phyloP scores from a whole-genome alignment of 345 rosid genomes.

The Psidium friedrichsthalianum region DNA sequence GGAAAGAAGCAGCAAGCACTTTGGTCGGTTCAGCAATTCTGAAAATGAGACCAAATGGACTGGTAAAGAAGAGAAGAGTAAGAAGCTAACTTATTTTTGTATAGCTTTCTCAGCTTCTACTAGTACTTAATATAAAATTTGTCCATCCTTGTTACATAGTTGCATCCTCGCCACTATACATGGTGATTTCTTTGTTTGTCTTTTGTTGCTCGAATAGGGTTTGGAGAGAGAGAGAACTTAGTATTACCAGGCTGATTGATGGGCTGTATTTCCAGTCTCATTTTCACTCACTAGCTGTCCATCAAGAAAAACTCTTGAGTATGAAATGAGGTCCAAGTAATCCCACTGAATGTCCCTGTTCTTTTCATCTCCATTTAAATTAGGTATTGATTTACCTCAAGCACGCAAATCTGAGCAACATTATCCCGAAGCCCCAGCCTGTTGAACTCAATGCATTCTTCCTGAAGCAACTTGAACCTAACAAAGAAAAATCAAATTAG shows the following conservation, averaged over 20 bases:
- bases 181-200: background rate
- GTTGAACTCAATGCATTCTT: conserved; percentile 74
- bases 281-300: conserved; percentile 33
- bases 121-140: background rate
- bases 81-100: background rate
- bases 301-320: conserved; percentile 1
- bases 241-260: conserved; percentile 35
- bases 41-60: background rate
- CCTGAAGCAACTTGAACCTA: conserved; percentile 83
- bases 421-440: conserved; percentile 87
- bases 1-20: background rate
- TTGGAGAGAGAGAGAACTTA: background rate
- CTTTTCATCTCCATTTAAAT: background rate
- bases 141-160: background rate
- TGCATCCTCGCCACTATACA: background rate
- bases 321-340: background rate
- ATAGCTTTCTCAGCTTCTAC: background rate
- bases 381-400: conserved; percentile 45
- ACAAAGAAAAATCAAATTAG: conserved; percentile 7
- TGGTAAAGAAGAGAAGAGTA: background rate
- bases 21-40: background rate
- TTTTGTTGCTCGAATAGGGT: background rate
- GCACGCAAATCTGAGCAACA: conserved; percentile 95
- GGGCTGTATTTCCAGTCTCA: conserved; percentile 12
- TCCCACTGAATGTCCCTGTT: background rate